Base-by-base conservation (phyloP, 73 alveolate genomes). In the Stentor coeruleus region DNA sequence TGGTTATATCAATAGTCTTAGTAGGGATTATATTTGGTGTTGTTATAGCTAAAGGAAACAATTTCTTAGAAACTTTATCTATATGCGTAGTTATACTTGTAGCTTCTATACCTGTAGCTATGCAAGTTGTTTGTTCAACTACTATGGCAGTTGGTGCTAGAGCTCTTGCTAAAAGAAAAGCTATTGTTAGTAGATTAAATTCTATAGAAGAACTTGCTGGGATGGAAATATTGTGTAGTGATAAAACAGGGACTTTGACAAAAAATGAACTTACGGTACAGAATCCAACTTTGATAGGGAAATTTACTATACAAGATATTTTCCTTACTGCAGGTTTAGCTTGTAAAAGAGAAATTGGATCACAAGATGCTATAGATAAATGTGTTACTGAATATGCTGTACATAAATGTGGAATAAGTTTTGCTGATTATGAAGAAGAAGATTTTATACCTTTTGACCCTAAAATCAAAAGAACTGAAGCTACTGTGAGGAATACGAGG, bases 181-280 rank as follows among this genome's bases (percentile, higher is more conserved):
- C 96, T 31, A 76, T 93, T 74, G 97, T 94, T 74, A 92, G 92
- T 76, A 89, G 94, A 35, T 84, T 92, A 80, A 88, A 89, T 30
- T 88, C 97, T 39, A 86, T 94, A 40, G 97, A 94, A 66, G 92
- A 92, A 28, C 88, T 92, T 3, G 98, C 97, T 31, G 84, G 95
- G 57, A 94, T 92, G 81, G 79, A 91, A n/a, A 87, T 95, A 83
- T 85, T 93, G 39, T 93, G 97, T 93, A 84, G 91, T 26, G 97
- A 92, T 79, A 93, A 93, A 82, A 92, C 98, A 3, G 96, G 97
- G 35, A 92, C 97, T 1, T 84, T 93, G n/a, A 91, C 95, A 15
- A 49, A 79, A 55, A 90, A 90, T 73, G 83, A 39, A 60, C 59
- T 90, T 92, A 87, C 94, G 15, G 91, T 87, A 38, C 40, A 80